A percentile compares a stretch with the other conserved stretches of the same genome.
phyloP scores from a whole-genome alignment of 805 yeast species.

The Metschnikowia picachoensis region DNA sequence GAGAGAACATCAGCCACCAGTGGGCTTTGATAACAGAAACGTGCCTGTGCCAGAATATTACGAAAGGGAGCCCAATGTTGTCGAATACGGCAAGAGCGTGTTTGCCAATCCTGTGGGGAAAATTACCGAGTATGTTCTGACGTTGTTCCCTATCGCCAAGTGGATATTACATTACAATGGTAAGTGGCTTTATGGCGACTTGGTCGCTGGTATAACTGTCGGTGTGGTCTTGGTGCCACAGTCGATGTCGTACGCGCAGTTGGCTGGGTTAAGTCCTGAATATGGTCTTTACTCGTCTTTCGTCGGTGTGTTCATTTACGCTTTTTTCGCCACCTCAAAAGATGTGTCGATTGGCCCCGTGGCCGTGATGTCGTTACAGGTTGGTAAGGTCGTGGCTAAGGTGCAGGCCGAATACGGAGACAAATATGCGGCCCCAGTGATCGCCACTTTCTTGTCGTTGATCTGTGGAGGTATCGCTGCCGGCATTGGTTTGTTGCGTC shows the following conservation, averaged over 20 bases:
- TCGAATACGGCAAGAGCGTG: conserved; percentile 27
- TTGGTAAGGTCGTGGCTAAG: conserved; percentile 67
- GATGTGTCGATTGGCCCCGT: conserved; percentile 97
- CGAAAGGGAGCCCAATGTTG: conserved; percentile 32
- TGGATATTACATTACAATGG: conserved; percentile 85
- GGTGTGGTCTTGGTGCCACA: conserved; percentile 94
- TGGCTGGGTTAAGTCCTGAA: conserved; percentile 78
- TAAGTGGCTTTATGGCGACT: conserved; percentile 75
- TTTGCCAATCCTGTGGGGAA: conserved; percentile 38
- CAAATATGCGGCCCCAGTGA: conserved; percentile 55
- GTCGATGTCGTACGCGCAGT: conserved; percentile 89
- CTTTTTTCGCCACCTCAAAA: conserved; percentile 90
- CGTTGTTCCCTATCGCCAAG: conserved; percentile 73
- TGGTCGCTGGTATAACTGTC: conserved; percentile 90
- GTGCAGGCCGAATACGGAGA: conserved; percentile 47
- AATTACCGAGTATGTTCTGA: conserved; percentile 46
- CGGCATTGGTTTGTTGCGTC: conserved; percentile 75
- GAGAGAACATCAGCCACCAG: conserved; percentile 17
- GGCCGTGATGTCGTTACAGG: conserved; percentile 90
- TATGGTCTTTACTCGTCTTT: conserved; percentile 90
- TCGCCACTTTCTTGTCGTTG: conserved; percentile 77
- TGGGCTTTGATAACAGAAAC: conserved; percentile 1
- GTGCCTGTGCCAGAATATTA: conserved; percentile 35
- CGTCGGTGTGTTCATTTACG: conserved; percentile 83
- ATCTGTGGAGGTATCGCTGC: conserved; percentile 83